A percentile compares a stretch with the other conserved stretches of the same genome.
Conservation (phyloP, 768 basidiomycete genomes). For the Termitomyces sp. region DNA sequence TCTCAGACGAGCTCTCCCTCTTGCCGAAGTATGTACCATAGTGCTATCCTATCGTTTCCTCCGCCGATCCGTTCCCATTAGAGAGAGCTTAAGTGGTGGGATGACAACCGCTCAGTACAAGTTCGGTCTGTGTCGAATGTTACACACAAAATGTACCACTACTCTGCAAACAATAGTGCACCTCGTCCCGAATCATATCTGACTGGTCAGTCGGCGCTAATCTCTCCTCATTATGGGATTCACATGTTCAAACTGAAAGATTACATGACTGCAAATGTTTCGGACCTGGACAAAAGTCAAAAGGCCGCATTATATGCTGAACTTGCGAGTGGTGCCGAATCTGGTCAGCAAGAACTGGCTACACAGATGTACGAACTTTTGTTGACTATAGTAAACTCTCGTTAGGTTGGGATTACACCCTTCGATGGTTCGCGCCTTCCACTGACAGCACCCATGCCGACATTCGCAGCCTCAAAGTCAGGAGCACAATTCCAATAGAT, state of each 20-base stretch:
- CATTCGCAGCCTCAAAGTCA: conserved; percentile 66
- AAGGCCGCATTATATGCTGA: conserved; percentile 73
- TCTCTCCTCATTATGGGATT: conserved; percentile 14
- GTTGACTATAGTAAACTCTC: neutral
- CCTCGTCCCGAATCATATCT: conserved; percentile 86
- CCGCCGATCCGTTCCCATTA: conserved; percentile 18
- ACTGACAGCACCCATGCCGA: conserved; percentile 39
- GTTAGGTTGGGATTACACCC: conserved; percentile 47
- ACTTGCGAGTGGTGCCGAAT: conserved; percentile 85
- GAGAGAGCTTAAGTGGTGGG: conserved; percentile 85
- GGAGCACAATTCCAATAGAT: conserved; percentile 64
- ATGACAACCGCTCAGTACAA: conserved; percentile 58
- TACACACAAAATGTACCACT: conserved; percentile 63
- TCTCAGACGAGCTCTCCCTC: conserved; percentile 71
- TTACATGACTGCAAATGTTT: conserved; percentile 72
- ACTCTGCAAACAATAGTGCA: conserved; percentile 75
- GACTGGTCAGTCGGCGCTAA: conserved; percentile 34
- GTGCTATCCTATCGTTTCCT: neutral
- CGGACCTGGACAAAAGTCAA: conserved; percentile 53
- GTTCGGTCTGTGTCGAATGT: conserved; percentile 65
- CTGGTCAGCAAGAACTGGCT: conserved; percentile 33
- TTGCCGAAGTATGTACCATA: conserved; percentile 56
- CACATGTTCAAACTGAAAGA: conserved; percentile 32
- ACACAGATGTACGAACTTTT: too few species aligned
- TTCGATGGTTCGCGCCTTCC: conserved; percentile 38